Evolutionary conservation across 1,139 yeast species (phyloP).

Genomic region (Candida gigantensis): DNA sequence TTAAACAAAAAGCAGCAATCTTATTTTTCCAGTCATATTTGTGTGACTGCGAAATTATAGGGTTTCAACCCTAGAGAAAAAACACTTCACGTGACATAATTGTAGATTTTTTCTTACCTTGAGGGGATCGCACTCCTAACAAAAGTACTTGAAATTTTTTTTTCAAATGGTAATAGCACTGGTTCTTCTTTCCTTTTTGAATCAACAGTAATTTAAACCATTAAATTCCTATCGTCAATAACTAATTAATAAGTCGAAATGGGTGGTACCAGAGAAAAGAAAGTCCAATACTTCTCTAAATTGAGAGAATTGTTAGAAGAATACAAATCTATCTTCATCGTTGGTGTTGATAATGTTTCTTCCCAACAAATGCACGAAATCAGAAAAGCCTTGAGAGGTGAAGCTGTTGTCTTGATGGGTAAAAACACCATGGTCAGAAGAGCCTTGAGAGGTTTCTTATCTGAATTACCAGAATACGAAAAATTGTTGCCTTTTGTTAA

Average conservation of each 20-base stretch:
- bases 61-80: slow-evolving; percentile 4
- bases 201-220: slow-evolving; percentile 41
- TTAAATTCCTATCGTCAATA: slow-evolving; percentile 92
- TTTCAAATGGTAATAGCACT: slow-evolving; percentile 1
- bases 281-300: slow-evolving; percentile 91
- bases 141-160: slow-evolving; percentile 1
- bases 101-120: slow-evolving; percentile 1
- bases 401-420: slow-evolving; percentile 97
- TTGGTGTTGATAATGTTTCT: slow-evolving; percentile 99
- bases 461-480: slow-evolving; percentile 95
- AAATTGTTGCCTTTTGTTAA: slow-evolving; percentile 90
- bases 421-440: slow-evolving; percentile 99
- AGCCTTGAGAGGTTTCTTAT: slow-evolving; percentile 94
- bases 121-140: background rate
- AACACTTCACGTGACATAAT: slow-evolving; percentile 3
- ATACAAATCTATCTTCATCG: slow-evolving; percentile 97
- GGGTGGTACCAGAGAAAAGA: slow-evolving; percentile 99
- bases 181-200: slow-evolving; percentile 4
- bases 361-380: slow-evolving; percentile 99
- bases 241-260: slow-evolving; percentile 73
- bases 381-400: slow-evolving; percentile 95
- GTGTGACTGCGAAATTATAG: slow-evolving; percentile 6
- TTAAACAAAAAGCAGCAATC: no score
- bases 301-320: slow-evolving; percentile 94
- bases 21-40: slow-evolving; percentile 2